Base-by-base conservation (phyloP, 176 grass and related monocot genomes). In the Pontederia paniculata region DNA sequence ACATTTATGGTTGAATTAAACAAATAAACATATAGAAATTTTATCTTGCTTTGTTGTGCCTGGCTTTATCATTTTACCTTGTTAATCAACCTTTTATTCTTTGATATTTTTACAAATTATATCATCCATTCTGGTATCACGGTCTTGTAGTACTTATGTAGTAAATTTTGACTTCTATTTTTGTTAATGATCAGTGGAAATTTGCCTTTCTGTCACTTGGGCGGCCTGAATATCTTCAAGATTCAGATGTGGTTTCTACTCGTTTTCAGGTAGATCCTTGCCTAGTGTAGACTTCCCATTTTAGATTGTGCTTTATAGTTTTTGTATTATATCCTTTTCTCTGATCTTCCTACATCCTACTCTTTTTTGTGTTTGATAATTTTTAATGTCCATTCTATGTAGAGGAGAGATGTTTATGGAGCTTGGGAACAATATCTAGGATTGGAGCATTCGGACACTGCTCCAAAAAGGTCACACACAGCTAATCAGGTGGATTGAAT, bases 381-480 rank as follows among this genome's bases (percentile, higher is more conserved):
- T 52, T 31, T 22, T n/a, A n/a, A n/a, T n/a, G n/a, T n/a, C 46
- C 71, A 52, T 52, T 60, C 63, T 66, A 41, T 84, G 63, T 54
- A 98, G 93, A 82, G 93, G 55, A 88, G 47, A 65, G 62, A 88
- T 68, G 77, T 98, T 71, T 98, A 98, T 84, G 93, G 93, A 72
- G 86, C 93, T 49, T 98, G 93, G 93, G 93, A 98, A 79, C 93
- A 98, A 63, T 98, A 98, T 71, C 77, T 98, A 69, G 93, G 93
- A 60, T 59, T 98, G 54, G 93, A 98, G 60, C 93, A 98, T 23
- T 68, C 83, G 31, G 86, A 98, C 83, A 98, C 80, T 23, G 73
- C 79, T 66, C 93, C 93, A 54, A 91, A 82, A 41, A 98, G 79
- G 77, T 53, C 79, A 12, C 69, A 91, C 70, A 60, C 75, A 4